Base-by-base conservation (phyloP, 192 early-diverging fungal genomes). In the Coemansia sp. region DNA sequence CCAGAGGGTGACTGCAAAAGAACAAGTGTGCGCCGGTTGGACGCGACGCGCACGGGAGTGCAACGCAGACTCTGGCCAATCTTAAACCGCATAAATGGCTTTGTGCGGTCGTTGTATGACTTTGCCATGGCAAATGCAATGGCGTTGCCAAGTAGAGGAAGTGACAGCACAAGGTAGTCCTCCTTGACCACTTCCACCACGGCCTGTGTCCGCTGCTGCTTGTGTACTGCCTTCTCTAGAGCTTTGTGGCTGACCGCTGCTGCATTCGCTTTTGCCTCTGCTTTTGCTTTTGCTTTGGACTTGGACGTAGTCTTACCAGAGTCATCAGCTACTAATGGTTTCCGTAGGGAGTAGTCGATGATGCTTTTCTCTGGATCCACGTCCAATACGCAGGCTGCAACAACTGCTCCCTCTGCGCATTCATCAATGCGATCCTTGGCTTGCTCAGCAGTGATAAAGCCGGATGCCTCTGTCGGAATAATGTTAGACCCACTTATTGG, bases 171-270 rank as follows among this genome's bases (percentile, higher is more conserved):
- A 23, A 87, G 53, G 61, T 94, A 94, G 67, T 89, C 88, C 26
- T 92, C 85, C 78, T 93, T 94, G 57, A 94, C 84, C 12, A 91
- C 58, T 61, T 90, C 86, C 34, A 94, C 83, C 23, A 84, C 74
- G 24, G 85, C 77, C 26, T 89, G 88, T 4, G 69, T 73, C 30
- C 34, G 49, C 7, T 56, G n/a, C 31, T 64, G 54, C 51, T 68
- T 64, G 27, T 57, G 12, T 32, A 61, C 71, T 7, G 72, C 71
- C 19, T 60, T 44, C 47, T 74, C 69, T 19, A 81, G 65, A 48
- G 76, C 71, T 32, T 73, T 69, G 24, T 60, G 60, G 19, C 69
- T 68, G 21, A 55, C 21, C n/a, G 50, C 34, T 54, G 74, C 63
- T n/a, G 34, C 34, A 60, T 85, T 77, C 31, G 71, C 64, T 56